phyloP scores from a whole-genome alignment of 2,329 filamentous ascomycete genomes.

The Monosporascus sp. region DNA sequence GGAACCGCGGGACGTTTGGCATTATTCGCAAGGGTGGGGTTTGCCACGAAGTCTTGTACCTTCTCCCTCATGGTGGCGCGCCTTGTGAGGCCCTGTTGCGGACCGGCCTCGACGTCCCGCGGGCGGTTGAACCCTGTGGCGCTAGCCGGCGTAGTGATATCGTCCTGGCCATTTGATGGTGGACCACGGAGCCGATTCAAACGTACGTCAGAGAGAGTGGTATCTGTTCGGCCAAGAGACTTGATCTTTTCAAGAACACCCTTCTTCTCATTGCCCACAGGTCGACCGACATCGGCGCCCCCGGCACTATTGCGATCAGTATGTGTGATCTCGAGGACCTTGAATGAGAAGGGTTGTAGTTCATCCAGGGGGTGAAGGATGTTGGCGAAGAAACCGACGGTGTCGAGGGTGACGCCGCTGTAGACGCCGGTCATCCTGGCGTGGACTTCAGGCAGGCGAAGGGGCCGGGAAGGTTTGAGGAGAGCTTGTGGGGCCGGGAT shows the following conservation, averaged over 20 bases:
- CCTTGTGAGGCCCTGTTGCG: slow-evolving; percentile 18
- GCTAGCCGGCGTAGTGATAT: slow-evolving; percentile 3
- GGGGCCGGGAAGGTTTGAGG: slow-evolving; percentile 49
- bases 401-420: slow-evolving; percentile 47
- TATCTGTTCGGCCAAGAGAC: slow-evolving; percentile 7
- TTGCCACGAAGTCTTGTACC: slow-evolving; percentile 37
- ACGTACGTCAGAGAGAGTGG: slow-evolving; percentile 2
- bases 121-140: slow-evolving; percentile 11
- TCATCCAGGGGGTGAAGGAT: slow-evolving; percentile 52
- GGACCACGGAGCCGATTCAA: slow-evolving; percentile 9
- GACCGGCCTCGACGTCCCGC: slow-evolving; percentile 19
- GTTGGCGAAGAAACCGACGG: slow-evolving; percentile 57
- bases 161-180: slow-evolving; percentile 8
- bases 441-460: slow-evolving; percentile 48
- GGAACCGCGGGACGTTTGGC: slow-evolving; percentile 41
- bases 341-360: slow-evolving; percentile 41
- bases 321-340: slow-evolving; percentile 44
- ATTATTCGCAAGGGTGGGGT: slow-evolving; percentile 33
- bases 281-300: slow-evolving; percentile 10
- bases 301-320: slow-evolving; percentile 23
- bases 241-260: slow-evolving; percentile 8
- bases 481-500: slow-evolving; percentile 58
- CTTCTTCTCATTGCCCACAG: too few species aligned
- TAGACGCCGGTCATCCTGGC: slow-evolving; percentile 54
- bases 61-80: slow-evolving; percentile 33